These are phyloP conservation scores for Penicillium simplicissimum DNA, from an alignment of 495 filamentous ascomycete genomes.

Conservation along the genomic window DNA sequence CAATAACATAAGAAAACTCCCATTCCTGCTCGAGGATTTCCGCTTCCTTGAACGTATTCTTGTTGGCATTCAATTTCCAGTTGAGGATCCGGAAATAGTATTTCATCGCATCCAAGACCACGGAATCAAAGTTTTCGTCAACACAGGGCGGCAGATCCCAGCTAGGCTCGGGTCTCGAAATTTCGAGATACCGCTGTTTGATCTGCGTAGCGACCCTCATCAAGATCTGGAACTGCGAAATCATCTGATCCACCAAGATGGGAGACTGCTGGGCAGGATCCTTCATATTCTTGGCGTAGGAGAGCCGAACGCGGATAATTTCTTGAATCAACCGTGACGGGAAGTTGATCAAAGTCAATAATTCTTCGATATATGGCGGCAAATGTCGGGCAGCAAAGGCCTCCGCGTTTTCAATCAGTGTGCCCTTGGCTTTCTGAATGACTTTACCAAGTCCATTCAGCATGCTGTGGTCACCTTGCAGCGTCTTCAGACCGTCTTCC, in stretches of 20 bases:
- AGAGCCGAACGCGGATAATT: slow-evolving; percentile 90
- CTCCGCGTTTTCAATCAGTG: slow-evolving; percentile 82
- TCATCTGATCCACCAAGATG: slow-evolving; percentile 95
- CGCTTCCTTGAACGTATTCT: slow-evolving; percentile 98
- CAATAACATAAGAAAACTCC: slow-evolving; percentile 92
- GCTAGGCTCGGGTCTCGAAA: slow-evolving; percentile 83
- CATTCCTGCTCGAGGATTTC: slow-evolving; percentile 97
- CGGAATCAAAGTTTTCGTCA: slow-evolving; percentile 92
- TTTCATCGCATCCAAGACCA: slow-evolving; percentile 91
- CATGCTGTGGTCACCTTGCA: slow-evolving; percentile 82
- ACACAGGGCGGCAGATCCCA: slow-evolving; percentile 97
- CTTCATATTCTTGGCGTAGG: slow-evolving; percentile 91
- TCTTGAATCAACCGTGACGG: slow-evolving; percentile 94
- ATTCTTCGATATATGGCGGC: slow-evolving; percentile 94
- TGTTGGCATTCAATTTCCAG: slow-evolving; percentile 95
- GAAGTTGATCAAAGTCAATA: slow-evolving; percentile 94
- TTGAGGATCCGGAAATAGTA: slow-evolving; percentile 98
- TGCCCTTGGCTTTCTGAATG: slow-evolving; percentile 90
- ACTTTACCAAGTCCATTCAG: slow-evolving; percentile 78
- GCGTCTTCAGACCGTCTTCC: slow-evolving; percentile 88
- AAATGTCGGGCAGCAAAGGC: slow-evolving; percentile 88
- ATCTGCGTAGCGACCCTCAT: slow-evolving; percentile 88
- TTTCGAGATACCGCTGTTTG: slow-evolving; percentile 81
- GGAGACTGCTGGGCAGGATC: slow-evolving; percentile 81
- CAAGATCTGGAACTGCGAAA: slow-evolving; percentile 91